A percentile compares a stretch with the other conserved stretches of the same genome.
These are phyloP conservation scores for Eurotiales sp. DNA, from an alignment of 2,329 filamentous ascomycete species.

Conservation along the genomic window DNA sequence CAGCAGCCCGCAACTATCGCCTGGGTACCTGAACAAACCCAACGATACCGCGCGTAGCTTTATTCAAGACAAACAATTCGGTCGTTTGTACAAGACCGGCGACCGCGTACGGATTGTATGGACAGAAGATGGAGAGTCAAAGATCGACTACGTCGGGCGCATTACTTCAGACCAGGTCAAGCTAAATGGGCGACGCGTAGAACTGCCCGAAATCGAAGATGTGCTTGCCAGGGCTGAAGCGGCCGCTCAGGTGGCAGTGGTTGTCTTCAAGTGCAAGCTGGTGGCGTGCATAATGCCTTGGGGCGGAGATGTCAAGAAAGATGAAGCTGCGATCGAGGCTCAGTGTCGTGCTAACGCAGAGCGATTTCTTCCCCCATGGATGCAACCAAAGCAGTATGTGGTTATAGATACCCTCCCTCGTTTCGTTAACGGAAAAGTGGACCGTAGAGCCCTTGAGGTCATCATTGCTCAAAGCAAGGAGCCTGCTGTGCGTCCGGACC, in stretches of 20 bases:
- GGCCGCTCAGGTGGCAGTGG: conserved; percentile 22
- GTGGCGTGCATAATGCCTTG: background rate
- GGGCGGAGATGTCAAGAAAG: conserved; percentile 19
- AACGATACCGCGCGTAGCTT: conserved; percentile 11
- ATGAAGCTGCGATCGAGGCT: conserved; percentile 16
- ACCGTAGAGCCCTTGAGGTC: conserved; percentile 1
- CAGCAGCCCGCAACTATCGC: conserved; percentile 10
- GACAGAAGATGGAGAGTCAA: conserved; percentile 50
- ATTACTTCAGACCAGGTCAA: conserved; percentile 59
- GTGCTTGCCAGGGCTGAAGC: conserved; percentile 20
- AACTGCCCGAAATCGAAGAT: conserved; percentile 46
- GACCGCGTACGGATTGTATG: conserved; percentile 54
- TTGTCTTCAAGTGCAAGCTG: conserved; percentile 20
- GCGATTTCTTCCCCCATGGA: conserved; percentile 16
- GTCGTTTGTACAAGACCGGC: conserved; percentile 27
- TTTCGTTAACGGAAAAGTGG: conserved; percentile 2
- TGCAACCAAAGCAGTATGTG: conserved; percentile 10
- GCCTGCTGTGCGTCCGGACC: background rate
- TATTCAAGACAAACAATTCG: background rate
- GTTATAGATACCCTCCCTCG: background rate
- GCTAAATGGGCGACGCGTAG: conserved; percentile 58
- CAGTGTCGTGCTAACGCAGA: conserved; percentile 19
- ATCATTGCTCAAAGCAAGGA: background rate
- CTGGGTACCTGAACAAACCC: conserved; percentile 11
- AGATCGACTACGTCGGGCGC: conserved; percentile 64